Base-by-base conservation (phyloP, 2,329 filamentous ascomycete genomes). In the Fusarium nurragi region DNA sequence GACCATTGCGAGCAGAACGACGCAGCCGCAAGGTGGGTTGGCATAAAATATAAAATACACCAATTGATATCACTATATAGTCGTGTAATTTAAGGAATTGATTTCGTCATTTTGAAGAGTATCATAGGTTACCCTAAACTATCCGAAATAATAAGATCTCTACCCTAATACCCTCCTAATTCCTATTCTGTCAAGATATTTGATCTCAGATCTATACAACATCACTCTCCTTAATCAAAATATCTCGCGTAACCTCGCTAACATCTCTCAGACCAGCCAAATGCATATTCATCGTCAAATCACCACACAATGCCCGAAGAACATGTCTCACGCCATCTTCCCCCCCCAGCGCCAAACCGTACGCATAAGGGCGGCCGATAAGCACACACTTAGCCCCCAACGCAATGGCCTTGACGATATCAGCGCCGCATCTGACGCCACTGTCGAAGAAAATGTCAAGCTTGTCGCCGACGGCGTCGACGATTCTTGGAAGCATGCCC, bases 201-300 rank as follows among this genome's bases (percentile, higher is more conserved):
- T 13, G 6, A 30, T 30, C 26, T 30, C 14, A 2, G 5, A 14
- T 10, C 8, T 34, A 34, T n/a, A 34, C 32, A 18, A 34, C 32
- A 9, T 60, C 54, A 8, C 39, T 60, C 8, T 60, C 56, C 11
- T 37, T 60, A 1, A 60, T 28, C 19, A 60, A 1, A 0, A 65
- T 53, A 28, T 65, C 61, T 19, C 41, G 37, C 0, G 63, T 62
- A 0, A 65, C 46, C 26, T 65, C 61, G 9, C 23, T 6, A 0
- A 65, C 26, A 21, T 65, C 46, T 9, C 61, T 54, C 12, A 65
- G 14, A 1, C 62, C 62, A 9, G 61, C 50, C 22, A 65, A n/a
- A 4, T 65, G 62, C 61, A 65, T 65, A 0, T 65, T 65, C 61
- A 65, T 65, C 2, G 61, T 65, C 18, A 58, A 18, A 34, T 65